phyloP scores from a whole-genome alignment of 2,329 filamentous ascomycete genomes.

The Fusarium albosuccineum region DNA sequence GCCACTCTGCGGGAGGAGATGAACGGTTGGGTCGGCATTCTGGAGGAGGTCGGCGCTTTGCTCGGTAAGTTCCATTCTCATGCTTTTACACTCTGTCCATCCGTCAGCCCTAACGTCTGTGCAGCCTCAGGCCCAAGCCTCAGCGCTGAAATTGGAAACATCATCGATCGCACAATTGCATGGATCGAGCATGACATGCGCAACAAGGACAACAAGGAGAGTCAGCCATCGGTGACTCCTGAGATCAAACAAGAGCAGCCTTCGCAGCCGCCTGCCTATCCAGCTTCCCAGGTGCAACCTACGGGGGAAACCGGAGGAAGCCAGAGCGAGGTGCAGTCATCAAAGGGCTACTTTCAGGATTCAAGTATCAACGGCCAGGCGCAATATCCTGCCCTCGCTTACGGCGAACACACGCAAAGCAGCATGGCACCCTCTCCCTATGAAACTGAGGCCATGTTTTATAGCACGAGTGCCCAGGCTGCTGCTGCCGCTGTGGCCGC shows the following conservation, averaged over 20 bases:
- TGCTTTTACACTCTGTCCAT: not conserved
- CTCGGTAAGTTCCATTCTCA: constrained; percentile 66
- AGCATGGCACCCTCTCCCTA: constrained; percentile 43
- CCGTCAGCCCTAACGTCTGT: constrained; percentile 31
- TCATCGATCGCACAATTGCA: constrained; percentile 64
- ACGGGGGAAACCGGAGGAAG: constrained; percentile 22
- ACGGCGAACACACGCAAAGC: constrained; percentile 46
- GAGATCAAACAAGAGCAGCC: constrained; percentile 55
- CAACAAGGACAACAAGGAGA: constrained; percentile 46
- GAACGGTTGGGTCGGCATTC: constrained; percentile 75
- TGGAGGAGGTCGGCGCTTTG: constrained; percentile 75
- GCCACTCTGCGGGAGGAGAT: constrained; percentile 74
- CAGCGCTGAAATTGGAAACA: constrained; percentile 59
- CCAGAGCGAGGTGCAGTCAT: constrained; percentile 35
- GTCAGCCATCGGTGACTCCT: constrained; percentile 25
- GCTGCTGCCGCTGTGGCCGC: constrained; percentile 34
- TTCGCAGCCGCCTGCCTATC: constrained; percentile 42
- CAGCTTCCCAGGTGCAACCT: constrained; percentile 28
- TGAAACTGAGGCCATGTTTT: constrained; percentile 48
- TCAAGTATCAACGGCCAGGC: constrained; percentile 44
- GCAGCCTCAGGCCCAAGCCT: constrained; percentile 61
- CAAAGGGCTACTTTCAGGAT: constrained; percentile 50
- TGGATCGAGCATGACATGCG: constrained; percentile 66
- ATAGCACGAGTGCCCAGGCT: constrained; percentile 42
- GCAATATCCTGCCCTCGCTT: constrained; percentile 50